Evolutionary conservation across 1,139 yeast genomes (phyloP), one percentile per base, ranked within the genome.

Genomic region (Nakaseomyces sp.): DNA sequence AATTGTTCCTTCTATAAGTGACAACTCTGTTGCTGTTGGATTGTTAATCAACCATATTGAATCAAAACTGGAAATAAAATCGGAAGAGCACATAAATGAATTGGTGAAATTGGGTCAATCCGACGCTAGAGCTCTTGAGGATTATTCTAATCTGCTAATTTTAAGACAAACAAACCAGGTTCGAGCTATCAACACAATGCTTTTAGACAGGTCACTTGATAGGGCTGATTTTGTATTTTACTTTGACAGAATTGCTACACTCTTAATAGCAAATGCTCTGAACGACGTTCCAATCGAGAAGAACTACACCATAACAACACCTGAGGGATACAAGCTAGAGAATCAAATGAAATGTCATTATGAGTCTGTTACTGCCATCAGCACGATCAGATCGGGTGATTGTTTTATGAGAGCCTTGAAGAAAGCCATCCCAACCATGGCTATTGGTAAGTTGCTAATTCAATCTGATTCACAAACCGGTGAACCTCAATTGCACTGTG

Each of bases 381-480:
- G 82, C 49, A 78, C 89, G 42, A 80, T 91, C 39, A 72, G 96
- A 50, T 89, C 96, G 1, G 98, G 98, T 3, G 96, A 88, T 60
- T 86, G 96, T 58, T 89, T 89, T 58, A 81, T 84, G 74, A 73
- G 72, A 33, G 81, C 96, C 0, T 67, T 89, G 42, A 76, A 84
- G 49, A 79, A 77, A 52, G 77, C 91, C 0, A 71, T 87, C 29
- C 93, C 95, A 0, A 87, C 81, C 43, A 77, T 86, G 18, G 73
- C 79, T 12, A 71, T 87, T 38, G 97, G 98, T 1, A 85, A 88
- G 57, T 63, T 91, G 35, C 68, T 91, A 43, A 87, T 91, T 55
- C 96, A 89, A 63, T 81, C 94, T 8, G 96, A 88, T 60, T 72
- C 93, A 0, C 66, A 72, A 32, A 87, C 96, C 0, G 97, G 97